Conservation (phyloP, 306 rosid species). For the Vigna unguiculata region DNA sequence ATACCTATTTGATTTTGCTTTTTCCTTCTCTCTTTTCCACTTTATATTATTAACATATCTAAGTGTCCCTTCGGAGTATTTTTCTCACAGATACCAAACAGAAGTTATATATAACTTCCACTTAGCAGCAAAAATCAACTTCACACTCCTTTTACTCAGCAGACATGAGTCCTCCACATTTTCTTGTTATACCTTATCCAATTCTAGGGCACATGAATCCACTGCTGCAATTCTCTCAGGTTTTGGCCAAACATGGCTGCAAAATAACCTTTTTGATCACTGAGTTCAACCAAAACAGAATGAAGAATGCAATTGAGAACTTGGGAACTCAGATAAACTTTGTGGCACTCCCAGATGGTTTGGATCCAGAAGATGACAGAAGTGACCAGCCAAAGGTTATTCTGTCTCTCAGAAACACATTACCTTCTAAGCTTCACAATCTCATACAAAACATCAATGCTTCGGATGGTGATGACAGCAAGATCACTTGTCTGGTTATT, state of each 20-base stretch:
- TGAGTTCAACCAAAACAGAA: slow-evolving; percentile 25
- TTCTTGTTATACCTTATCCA: slow-evolving; percentile 55
- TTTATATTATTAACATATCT: no score
- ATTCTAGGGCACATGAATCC: slow-evolving; percentile 62
- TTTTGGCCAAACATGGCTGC: slow-evolving; percentile 49
- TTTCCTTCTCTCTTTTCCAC: neutral
- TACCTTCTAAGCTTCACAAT: slow-evolving; percentile 48
- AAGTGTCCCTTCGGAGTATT: no score
- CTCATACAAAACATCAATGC: slow-evolving; percentile 49
- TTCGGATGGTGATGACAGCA: slow-evolving; percentile 1
- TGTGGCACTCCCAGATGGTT: slow-evolving; percentile 49
- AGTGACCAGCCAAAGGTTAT: slow-evolving; percentile 16
- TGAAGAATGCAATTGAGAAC: neutral
- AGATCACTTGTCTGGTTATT: slow-evolving; percentile 48
- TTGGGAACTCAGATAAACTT: slow-evolving; percentile 28
- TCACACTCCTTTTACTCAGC: neutral
- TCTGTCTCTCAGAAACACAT: slow-evolving; percentile 28
- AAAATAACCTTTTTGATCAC: slow-evolving; percentile 51
- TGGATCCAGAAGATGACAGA: slow-evolving; percentile 48
- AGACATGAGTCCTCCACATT: slow-evolving; percentile 39
- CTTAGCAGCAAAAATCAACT: neutral
- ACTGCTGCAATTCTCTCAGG: slow-evolving; percentile 52
- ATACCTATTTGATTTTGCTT: neutral
- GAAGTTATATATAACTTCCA: neutral
- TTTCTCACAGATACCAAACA: neutral